Percentiles rank a stretch among this genome's conserved stretches.
These are phyloP conservation scores for Peronosclerospora sorghi DNA, from an alignment of 352 stramenopile species.

Conservation along the genomic window DNA sequence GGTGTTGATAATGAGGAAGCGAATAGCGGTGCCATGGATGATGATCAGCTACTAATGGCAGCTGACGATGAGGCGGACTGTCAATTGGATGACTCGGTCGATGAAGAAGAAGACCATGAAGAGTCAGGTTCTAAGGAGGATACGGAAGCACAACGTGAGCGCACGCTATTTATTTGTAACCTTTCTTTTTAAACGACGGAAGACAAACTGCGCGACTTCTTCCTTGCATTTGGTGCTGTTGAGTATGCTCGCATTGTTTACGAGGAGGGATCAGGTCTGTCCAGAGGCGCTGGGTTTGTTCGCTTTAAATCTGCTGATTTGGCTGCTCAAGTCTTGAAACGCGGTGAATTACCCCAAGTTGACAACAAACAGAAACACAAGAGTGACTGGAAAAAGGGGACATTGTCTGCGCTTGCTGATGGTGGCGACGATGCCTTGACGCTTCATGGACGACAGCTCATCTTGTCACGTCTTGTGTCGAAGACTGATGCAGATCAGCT, in stretches of 20 bases:
- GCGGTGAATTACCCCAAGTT: slow-evolving; percentile 27
- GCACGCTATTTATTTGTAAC: slow-evolving; percentile 79
- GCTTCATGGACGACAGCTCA: slow-evolving; percentile 65
- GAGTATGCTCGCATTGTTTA: slow-evolving; percentile 77
- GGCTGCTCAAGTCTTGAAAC: slow-evolving; percentile 44
- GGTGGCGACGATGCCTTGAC: slow-evolving; percentile 50
- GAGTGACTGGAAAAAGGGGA: slow-evolving; percentile 46
- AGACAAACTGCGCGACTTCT: slow-evolving; percentile 57
- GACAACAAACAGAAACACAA: slow-evolving; percentile 43
- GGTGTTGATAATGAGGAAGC: slow-evolving; percentile 31
- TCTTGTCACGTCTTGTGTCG: slow-evolving; percentile 51
- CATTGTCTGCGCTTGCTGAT: slow-evolving; percentile 53
- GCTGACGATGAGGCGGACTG: slow-evolving; percentile 28
- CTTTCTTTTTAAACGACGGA: slow-evolving; percentile 78
- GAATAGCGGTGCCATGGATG: slow-evolving; percentile 32
- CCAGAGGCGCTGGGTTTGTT: slow-evolving; percentile 78
- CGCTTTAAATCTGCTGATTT: slow-evolving; percentile 51
- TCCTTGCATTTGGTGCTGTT: slow-evolving; percentile 56
- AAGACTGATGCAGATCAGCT: slow-evolving; percentile 63
- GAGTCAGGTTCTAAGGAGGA: slow-evolving; percentile 47
- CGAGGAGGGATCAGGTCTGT: slow-evolving; percentile 66
- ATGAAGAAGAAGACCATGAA: slow-evolving; percentile 22
- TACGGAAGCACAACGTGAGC: slow-evolving; percentile 64
- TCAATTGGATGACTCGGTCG: slow-evolving; percentile 19
- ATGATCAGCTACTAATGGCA: slow-evolving; percentile 39